Evolutionary conservation across 768 basidiomycete species (phyloP).

Genomic region (Boletus tylopilopsis): DNA sequence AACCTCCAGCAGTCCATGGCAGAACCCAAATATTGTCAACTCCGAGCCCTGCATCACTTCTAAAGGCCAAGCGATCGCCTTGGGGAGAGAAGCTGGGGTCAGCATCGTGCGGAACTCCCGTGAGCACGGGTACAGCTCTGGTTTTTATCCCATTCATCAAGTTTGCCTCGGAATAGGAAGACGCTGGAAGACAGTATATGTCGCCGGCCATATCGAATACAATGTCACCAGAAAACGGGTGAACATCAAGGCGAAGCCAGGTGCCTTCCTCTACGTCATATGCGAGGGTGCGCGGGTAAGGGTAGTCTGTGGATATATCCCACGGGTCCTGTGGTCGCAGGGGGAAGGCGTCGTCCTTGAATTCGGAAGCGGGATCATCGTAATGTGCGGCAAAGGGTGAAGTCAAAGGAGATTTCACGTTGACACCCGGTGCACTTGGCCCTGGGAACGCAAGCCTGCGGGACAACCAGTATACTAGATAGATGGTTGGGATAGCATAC

Average conservation of each 20-base stretch:
- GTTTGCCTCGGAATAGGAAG: conserved; percentile 32
- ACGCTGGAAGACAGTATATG: conserved; percentile 62
- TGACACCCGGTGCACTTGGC: not conserved
- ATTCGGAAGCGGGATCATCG: conserved; percentile 38
- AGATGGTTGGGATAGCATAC: conserved; percentile 17
- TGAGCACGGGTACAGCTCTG: conserved; percentile 55
- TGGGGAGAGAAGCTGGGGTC: conserved; percentile 72
- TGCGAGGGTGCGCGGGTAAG: conserved; percentile 59
- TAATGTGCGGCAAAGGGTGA: conserved; percentile 5
- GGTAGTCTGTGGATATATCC: conserved; percentile 76
- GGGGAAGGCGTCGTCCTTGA: conserved; percentile 59
- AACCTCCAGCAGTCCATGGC: conserved; percentile 54
- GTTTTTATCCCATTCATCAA: conserved; percentile 22
- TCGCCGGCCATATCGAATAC: conserved; percentile 76
- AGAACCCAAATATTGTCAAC: conserved; percentile 74
- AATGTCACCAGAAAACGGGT: conserved; percentile 65
- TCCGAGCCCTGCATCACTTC: conserved; percentile 69
- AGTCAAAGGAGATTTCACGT: conserved; percentile 1
- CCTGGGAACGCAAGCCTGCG: conserved; percentile 1
- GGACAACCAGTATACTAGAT: conserved; percentile 18
- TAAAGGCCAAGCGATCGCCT: conserved; percentile 61
- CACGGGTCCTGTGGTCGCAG: conserved; percentile 51
- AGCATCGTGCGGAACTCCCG: conserved; percentile 65
- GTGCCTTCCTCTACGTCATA: conserved; percentile 74
- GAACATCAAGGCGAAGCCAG: conserved; percentile 72